These are phyloP conservation scores for Punica granatum DNA, from an alignment of 345 rosid species.

Conservation along the genomic window DNA sequence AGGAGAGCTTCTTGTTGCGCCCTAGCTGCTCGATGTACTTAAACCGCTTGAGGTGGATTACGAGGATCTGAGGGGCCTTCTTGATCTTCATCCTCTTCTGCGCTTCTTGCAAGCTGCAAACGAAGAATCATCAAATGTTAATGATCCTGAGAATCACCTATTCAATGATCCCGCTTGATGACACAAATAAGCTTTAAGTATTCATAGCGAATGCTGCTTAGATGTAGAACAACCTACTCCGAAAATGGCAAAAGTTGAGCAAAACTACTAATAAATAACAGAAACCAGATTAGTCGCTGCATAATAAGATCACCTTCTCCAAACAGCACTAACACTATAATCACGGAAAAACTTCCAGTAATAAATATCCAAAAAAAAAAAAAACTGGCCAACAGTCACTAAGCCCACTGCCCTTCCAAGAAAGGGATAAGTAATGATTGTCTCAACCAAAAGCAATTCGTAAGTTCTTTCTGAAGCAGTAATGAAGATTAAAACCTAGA, in stretches of 20 bases:
- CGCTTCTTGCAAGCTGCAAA: conserved; percentile 95
- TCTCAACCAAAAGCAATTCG: neutral
- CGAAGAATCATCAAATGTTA: neutral
- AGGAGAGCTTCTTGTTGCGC: conserved; percentile 90
- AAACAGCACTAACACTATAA: neutral
- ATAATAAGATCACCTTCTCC: neutral
- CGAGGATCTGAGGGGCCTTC: conserved; percentile 88
- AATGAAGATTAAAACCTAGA: neutral
- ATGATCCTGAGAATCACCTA: neutral
- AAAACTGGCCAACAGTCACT: neutral
- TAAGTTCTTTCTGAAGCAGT: neutral
- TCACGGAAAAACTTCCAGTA: neutral
- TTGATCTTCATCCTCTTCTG: conserved; percentile 99
- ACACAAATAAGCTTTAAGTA: no score
- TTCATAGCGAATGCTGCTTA: no score
- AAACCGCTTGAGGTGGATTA: conserved; percentile 91
- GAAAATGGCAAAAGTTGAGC: neutral
- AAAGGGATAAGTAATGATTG: neutral
- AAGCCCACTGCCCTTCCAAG: neutral
- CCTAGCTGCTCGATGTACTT: conserved; percentile 96
- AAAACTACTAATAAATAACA: neutral
- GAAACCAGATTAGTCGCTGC: neutral
- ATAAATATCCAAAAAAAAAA: neutral
- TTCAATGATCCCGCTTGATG: no score
- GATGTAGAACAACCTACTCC: neutral